Evolutionary conservation across 2,329 filamentous ascomycete species (phyloP), one percentile per base, ranked within the genome.

Genomic region (Colletotrichum sp.): DNA sequence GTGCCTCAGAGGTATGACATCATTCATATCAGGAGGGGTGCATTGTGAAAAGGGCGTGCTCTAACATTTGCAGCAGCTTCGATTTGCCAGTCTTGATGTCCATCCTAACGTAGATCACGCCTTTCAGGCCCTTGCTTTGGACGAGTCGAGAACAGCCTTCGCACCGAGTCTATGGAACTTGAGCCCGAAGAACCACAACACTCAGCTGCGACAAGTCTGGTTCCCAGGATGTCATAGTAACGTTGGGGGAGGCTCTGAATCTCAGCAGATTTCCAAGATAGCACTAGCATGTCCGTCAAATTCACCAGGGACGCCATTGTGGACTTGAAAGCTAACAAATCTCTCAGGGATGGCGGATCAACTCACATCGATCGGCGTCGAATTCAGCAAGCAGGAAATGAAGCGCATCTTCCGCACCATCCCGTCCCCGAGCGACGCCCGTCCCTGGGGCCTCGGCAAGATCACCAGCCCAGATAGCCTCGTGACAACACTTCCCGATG

Each of bases 201-300:
- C 78, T 7, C 68, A 78, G 9, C 79, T 80, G 12, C 74, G 77
- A 3, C 79, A 80, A 30, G 79, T 80, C 7, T 90, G 88, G 88
- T 93, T 93, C 79, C 89, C 91, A 0, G 91, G 91, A 19, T 88
- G 87, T 66, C 91, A 93, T 79, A 90, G 88, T 11, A 90, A 92
- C 73, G 90, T 92, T 61, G 91, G 91, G 5, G 91, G 91, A 27
- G 91, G 91, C 1, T 91, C 89, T 88, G 65, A 77, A 2, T 76
- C 79, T 1, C 77, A 79, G 52, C 78, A 80, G 34, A 78, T 80
- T 15, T 79, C 79, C 36, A 79, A 74, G 6, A 80, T 81, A 8
- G 68, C 79, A 6, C 52, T 81, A 15, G 78, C 79, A 16, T 80
- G 79, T 78, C 65, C 19, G 77, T 30, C 5, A n/a, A 52, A 3